Evolutionary conservation across 768 basidiomycete genomes (phyloP), one percentile per base, ranked within the genome.

Genomic region (Rhizopogon rudus): DNA sequence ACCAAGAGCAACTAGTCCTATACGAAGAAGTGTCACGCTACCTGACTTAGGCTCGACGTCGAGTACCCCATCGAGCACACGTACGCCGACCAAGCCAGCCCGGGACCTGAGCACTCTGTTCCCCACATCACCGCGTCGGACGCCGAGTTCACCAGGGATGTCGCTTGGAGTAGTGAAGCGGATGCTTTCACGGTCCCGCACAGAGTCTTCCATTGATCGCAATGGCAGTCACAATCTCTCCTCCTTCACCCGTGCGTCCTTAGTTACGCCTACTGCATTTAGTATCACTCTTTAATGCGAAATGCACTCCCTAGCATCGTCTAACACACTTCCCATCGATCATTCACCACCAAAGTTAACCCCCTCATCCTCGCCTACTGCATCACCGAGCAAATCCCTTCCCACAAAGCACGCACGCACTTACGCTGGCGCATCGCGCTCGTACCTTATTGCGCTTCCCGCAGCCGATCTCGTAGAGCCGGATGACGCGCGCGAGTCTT

Each of bases 401-500:
- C 61, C 65, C n/a, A 55, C 58, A 29, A 68, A 73, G 14, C 73
- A 76, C 44, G 76, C 82, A 3, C 78, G 81, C 40, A 92, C 89
- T 3, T 92, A 92, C 62, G 84, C 86, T 3, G 87, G 87, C 22
- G 77, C 77, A 56, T 88, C 86, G 22, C 87, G 90, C n/a, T 91
- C 90, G 4, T 92, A 89, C 69, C 80, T 92, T 14, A 78, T 88
- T 9, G 72, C 82, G 16, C 67, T 91, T 9, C 81, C 86, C 10
- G 72, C 77, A 7, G 81, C 80, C 25, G 80, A 83, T 22, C 81
- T 81, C 46, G 69, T 78, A 16, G 72, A 74, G 12, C 46, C 46
- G 16, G 46, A 49, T 9, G 46, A 49, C 33, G 68, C 72, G 10
- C 80, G 82, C n/a, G 90, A 92, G 62, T 89, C 89, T 0, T 93